Base-by-base conservation (phyloP, 2,329 filamentous ascomycete genomes). In the Xylaria multiplex region DNA sequence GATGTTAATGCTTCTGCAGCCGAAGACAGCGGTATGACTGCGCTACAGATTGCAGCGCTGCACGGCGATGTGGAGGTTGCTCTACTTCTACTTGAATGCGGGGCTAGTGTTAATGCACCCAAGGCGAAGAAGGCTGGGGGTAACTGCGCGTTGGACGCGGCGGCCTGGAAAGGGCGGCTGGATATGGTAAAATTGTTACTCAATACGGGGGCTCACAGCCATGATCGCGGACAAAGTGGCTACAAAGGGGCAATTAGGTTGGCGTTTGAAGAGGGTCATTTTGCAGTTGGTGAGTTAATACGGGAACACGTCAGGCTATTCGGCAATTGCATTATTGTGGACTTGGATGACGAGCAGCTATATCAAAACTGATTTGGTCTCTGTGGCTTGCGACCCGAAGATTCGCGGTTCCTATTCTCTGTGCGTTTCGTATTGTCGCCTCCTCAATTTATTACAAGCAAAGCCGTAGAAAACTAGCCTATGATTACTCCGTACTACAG, bases 181-280 rank as follows among this genome's bases (percentile, higher is more conserved):
- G 57, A 59, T 14, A 22, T 22, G 27, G 1, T 59, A 6, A 35
- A 59, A 8, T 42, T 59, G 3, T 16, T 59, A 42, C n/a, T 59
- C 8, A 59, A 59, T 1, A 35, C 32, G 9, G 57, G 45, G 7
- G 57, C 57, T 6, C 8, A 42, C 8, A 59, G 57, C 19, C 30
- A 52, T 32, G 30, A 16, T 32, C 45, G 16, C 2, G 57, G 57
- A 22, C 46, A 59, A 43, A 59, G 46, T 19, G 57, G 57, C 22
- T 59, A 59, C 24, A 46, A 59, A 52, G 57, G 57, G 4, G 57
- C 57, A 1, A 59, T 59, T 59, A 37, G 6, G 11, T 37, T 37
- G 11, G 35, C 35, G 35, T 6, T 13, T 13, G 11, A 37, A 7
- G 9, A 2, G 7, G 35, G 35, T 7, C 2, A 37, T 37, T 37